These are phyloP conservation scores for Ascochyta fabae DNA, from an alignment of 2,329 filamentous ascomycete species.

Conservation along the genomic window DNA sequence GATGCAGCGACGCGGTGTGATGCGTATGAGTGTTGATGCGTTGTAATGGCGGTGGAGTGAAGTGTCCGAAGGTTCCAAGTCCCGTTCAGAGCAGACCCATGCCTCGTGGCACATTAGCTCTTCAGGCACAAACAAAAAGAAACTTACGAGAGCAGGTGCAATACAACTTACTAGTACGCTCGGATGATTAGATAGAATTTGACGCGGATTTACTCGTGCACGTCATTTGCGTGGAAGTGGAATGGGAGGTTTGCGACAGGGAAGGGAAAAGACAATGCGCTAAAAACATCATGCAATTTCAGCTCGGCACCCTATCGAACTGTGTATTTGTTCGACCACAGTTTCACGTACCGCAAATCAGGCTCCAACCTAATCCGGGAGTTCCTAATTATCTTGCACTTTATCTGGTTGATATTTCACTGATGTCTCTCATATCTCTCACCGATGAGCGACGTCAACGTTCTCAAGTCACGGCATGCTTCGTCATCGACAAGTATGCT, in stretches of 20 bases:
- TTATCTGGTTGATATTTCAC: background rate
- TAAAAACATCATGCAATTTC: constrained; percentile 45
- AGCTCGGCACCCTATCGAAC: constrained; percentile 45
- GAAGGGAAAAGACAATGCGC: constrained; percentile 36
- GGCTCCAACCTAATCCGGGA: background rate
- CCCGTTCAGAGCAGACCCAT: constrained; percentile 40
- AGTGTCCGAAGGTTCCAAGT: constrained; percentile 44
- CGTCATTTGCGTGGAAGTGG: constrained; percentile 35
- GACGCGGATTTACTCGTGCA: constrained; percentile 21
- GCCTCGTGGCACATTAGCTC: constrained; percentile 44
- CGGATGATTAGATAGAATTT: constrained; percentile 17
- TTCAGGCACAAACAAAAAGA: constrained; percentile 21
- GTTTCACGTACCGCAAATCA: constrained; percentile 18
- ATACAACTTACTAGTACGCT: constrained; percentile 25
- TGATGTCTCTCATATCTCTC: too few relatives aligned
- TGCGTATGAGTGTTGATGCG: constrained; percentile 28
- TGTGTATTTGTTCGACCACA: constrained; percentile 32
- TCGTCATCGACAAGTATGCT: constrained; percentile 3
- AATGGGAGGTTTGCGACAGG: constrained; percentile 38
- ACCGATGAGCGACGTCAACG: background rate
- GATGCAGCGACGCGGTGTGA: constrained; percentile 24
- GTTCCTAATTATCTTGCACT: background rate
- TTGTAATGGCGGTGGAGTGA: constrained; percentile 38
- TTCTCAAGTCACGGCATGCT: background rate
- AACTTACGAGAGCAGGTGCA: constrained; percentile 16